Evolutionary conservation across 805 yeast species (phyloP).

Genomic region (Sungouiozyma ichnusensis): DNA sequence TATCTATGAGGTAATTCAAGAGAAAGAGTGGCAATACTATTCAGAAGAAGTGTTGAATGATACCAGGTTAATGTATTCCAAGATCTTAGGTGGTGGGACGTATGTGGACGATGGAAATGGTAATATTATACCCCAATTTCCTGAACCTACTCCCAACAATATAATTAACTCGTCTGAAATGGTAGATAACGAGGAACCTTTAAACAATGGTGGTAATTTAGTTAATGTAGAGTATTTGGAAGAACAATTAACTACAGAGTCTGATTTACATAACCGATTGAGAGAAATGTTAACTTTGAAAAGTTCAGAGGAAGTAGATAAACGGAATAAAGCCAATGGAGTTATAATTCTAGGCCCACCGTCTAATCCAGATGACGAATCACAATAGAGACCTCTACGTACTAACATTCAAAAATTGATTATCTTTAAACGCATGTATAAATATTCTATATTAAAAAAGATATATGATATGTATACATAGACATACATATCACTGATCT

Average conservation of each 20-base stretch:
- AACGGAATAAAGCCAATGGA: slow-evolving; percentile 22
- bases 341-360: slow-evolving; percentile 27
- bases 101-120: slow-evolving; percentile 21
- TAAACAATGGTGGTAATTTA: slow-evolving; percentile 8
- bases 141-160: slow-evolving; percentile 2
- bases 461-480: neutral
- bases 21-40: slow-evolving; percentile 21
- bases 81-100: slow-evolving; percentile 26
- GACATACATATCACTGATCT: no score
- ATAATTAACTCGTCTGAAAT: slow-evolving; percentile 1
- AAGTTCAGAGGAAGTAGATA: slow-evolving; percentile 20
- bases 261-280: slow-evolving; percentile 23
- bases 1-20: slow-evolving; percentile 15
- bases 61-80: slow-evolving; percentile 26
- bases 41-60: slow-evolving; percentile 23
- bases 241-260: slow-evolving; percentile 20
- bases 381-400: neutral
- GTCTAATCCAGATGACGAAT: no score
- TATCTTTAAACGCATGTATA: neutral
- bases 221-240: slow-evolving; percentile 15
- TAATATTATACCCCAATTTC: slow-evolving; percentile 15
- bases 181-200: neutral
- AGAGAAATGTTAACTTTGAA: slow-evolving; percentile 19
- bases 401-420: neutral
- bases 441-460: neutral